These are phyloP conservation scores for Hyphopichia fennica DNA, from an alignment of 1,139 yeast species.

Conservation along the genomic window DNA sequence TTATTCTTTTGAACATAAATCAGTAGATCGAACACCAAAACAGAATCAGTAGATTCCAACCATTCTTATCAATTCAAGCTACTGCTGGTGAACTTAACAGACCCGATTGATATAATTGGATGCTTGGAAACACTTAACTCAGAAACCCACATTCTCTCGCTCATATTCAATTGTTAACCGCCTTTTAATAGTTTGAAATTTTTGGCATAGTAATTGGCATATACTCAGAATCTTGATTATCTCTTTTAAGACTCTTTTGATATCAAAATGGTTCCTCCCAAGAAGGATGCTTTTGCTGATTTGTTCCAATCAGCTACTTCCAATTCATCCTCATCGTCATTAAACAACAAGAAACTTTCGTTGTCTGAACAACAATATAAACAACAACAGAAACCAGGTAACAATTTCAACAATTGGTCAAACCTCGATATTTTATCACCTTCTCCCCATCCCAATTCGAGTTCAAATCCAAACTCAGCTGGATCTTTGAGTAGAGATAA, in stretches of 20 bases:
- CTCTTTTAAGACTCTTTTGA: neutral
- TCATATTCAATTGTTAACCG: no score
- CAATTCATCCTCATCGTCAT: conserved; percentile 8
- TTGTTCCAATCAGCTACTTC: conserved; percentile 39
- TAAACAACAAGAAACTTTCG: conserved; percentile 14
- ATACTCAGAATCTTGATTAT: no score
- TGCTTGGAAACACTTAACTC: no score
- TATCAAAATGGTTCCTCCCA: conserved; percentile 29
- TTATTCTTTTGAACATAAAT: no score
- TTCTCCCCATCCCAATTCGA: conserved; percentile 16
- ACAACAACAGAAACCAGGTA: conserved; percentile 8
- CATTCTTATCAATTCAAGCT: no score
- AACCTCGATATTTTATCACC: conserved; percentile 20
- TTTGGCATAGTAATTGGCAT: no score
- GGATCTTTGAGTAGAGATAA: neutral
- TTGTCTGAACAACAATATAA: conserved; percentile 21
- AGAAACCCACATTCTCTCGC: no score
- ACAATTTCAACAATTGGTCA: conserved; percentile 15
- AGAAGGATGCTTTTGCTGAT: conserved; percentile 51
- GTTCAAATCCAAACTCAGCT: conserved; percentile 1
- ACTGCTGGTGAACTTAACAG: no score
- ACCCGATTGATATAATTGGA: no score
- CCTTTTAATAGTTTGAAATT: no score
- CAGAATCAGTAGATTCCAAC: no score
- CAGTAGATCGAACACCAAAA: no score